Percentiles rank a stretch among this genome's conserved stretches.
These are phyloP conservation scores for Chlorociboria aeruginascens DNA, from an alignment of 495 filamentous ascomycete genomes.

Conservation along the genomic window DNA sequence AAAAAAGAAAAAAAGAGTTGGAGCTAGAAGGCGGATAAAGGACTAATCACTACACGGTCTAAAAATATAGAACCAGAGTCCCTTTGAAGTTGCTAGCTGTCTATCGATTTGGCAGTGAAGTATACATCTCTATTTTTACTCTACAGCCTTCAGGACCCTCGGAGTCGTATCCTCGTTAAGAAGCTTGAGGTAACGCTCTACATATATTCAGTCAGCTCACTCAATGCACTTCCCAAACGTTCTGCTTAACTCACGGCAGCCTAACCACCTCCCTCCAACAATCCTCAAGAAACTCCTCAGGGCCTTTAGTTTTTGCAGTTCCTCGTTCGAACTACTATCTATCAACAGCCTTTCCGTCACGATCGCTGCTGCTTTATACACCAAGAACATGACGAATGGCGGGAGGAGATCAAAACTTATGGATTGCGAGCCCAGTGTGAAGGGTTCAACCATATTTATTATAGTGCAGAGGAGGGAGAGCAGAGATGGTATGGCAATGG, in stretches of 20 bases:
- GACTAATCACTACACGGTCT: too few relatives aligned
- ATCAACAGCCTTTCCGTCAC: slow-evolving; percentile 2
- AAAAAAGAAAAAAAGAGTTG: too few relatives aligned
- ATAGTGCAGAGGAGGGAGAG: not conserved
- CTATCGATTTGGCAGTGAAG: too few relatives aligned
- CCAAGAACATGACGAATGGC: slow-evolving; percentile 6
- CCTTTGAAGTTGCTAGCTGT: too few relatives aligned
- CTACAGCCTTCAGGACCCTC: slow-evolving; percentile 1
- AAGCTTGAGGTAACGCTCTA: slow-evolving; percentile 5
- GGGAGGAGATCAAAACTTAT: slow-evolving; percentile 3
- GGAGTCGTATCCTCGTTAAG: slow-evolving; percentile 8
- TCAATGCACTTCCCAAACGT: not conserved
- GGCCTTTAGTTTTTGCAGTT: slow-evolving; percentile 3
- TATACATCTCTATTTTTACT: not conserved
- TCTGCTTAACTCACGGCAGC: slow-evolving; percentile 6
- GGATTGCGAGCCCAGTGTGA: slow-evolving; percentile 1
- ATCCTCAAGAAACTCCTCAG: slow-evolving; percentile 5
- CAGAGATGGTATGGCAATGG: slow-evolving; percentile 2
- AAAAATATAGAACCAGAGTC: too few relatives aligned
- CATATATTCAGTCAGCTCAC: not conserved
- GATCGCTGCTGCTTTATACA: slow-evolving; percentile 10
- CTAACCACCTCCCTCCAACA: slow-evolving; percentile 2
- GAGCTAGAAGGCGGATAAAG: too few relatives aligned
- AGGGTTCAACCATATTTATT: slow-evolving; percentile 4
- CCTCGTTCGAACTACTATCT: not conserved